These are phyloP conservation scores for Aspergillus unguis DNA, from an alignment of 2,329 filamentous ascomycete species.

Conservation along the genomic window DNA sequence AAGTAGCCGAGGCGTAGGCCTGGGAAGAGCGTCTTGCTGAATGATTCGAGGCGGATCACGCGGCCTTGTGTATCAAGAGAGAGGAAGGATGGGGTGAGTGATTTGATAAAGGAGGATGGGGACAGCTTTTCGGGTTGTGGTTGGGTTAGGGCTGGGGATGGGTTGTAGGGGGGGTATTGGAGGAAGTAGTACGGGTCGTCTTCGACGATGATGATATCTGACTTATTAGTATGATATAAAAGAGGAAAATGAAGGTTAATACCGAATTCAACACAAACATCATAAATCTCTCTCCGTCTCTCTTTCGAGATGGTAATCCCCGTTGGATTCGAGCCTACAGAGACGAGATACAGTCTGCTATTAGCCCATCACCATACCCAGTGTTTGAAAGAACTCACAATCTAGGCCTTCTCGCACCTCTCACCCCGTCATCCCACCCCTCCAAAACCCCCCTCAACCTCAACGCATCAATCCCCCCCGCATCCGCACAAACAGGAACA, in stretches of 20 bases:
- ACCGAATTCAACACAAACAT: not conserved
- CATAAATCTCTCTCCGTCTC: not conserved
- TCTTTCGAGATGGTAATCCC: not conserved
- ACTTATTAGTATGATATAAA: not conserved
- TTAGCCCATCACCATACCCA: not conserved
- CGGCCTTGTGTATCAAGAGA: conserved; percentile 82
- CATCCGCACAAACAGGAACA: not conserved
- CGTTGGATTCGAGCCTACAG: not conserved
- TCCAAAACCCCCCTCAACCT: not conserved
- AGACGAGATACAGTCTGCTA: not conserved
- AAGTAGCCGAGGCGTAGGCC: conserved; percentile 84
- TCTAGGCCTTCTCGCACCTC: not conserved
- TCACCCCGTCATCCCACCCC: not conserved
- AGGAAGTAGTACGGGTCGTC: not conserved
- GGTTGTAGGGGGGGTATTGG: not conserved
- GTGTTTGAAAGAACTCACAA: not conserved
- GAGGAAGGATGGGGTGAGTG: conserved; percentile 61
- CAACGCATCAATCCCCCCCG: not conserved
- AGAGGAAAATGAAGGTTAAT: not conserved
- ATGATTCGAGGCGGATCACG: conserved; percentile 86
- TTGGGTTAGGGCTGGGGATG: not conserved
- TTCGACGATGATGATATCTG: not conserved
- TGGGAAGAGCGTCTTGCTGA: conserved; percentile 85
- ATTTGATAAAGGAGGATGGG: not conserved
- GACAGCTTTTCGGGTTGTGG: not conserved